phyloP scores from a whole-genome alignment of 192 early-diverging fungal genomes.

The Spizellomyces sp. region DNA sequence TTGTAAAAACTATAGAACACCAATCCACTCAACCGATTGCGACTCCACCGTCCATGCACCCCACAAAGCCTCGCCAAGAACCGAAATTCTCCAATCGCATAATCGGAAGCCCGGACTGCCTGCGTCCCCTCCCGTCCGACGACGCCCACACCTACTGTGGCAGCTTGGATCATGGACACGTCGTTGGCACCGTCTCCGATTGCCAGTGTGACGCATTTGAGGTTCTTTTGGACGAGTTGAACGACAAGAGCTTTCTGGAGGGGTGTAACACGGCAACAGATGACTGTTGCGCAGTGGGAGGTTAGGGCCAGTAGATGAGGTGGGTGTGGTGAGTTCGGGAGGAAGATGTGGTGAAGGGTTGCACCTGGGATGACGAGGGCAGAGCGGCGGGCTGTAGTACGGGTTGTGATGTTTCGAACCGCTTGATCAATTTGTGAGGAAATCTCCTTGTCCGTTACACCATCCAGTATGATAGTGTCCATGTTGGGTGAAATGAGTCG shows the following conservation, averaged over 20 bases:
- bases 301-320: slow-evolving; percentile 43
- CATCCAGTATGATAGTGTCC: slow-evolving; percentile 47
- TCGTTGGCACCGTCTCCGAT: slow-evolving; percentile 71
- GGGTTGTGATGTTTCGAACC: slow-evolving; percentile 19
- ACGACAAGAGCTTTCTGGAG: slow-evolving; percentile 65
- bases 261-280: slow-evolving; percentile 62
- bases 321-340: slow-evolving; percentile 45
- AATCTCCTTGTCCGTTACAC: slow-evolving; percentile 24
- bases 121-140: slow-evolving; percentile 62
- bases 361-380: slow-evolving; percentile 89
- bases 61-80: slow-evolving; percentile 51
- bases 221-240: slow-evolving; percentile 45
- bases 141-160: slow-evolving; percentile 59
- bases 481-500: slow-evolving; percentile 55
- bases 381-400: slow-evolving; percentile 27
- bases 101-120: slow-evolving; percentile 59
- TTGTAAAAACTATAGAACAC: slow-evolving; percentile 62
- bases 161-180: slow-evolving; percentile 63
- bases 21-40: slow-evolving; percentile 37
- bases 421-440: slow-evolving; percentile 37
- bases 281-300: slow-evolving; percentile 42
- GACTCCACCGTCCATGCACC: slow-evolving; percentile 58
- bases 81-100: slow-evolving; percentile 59
- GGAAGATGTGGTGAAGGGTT: slow-evolving; percentile 74
- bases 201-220: slow-evolving; percentile 73